Conservation (phyloP, 139 green algal genomes). For the Diplosphaera chodatii region DNA sequence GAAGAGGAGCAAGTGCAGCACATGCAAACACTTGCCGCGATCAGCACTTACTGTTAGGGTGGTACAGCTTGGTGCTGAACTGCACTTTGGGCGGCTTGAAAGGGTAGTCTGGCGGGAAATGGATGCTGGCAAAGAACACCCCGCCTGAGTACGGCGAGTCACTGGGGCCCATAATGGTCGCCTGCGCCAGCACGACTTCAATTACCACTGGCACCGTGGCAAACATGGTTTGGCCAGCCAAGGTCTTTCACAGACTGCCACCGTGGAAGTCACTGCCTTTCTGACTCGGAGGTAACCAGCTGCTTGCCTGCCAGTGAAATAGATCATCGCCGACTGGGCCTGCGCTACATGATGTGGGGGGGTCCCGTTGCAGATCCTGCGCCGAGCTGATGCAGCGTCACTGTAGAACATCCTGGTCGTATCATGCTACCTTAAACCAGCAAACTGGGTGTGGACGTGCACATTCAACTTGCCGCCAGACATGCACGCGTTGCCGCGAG, state of each 20-base stretch:
- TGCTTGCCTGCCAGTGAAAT: conserved; percentile 84
- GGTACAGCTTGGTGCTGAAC: conserved; percentile 80
- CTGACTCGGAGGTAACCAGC: too few species aligned
- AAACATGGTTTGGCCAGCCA: too few species aligned
- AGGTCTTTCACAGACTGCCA: background rate
- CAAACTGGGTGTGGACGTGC: too few species aligned
- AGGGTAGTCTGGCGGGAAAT: conserved; percentile 94
- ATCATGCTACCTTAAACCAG: too few species aligned
- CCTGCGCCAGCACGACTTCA: conserved; percentile 43
- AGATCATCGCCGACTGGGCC: conserved; percentile 79
- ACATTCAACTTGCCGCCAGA: too few species aligned
- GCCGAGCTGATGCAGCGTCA: too few species aligned
- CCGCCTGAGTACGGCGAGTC: conserved; percentile 91
- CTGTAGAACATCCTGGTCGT: too few species aligned
- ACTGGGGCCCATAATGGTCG: conserved; percentile 68
- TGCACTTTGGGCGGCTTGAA: conserved; percentile 97
- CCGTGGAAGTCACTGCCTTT: too few species aligned
- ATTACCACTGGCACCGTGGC: too few species aligned
- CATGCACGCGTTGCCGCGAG: too few species aligned
- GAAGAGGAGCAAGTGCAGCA: too few species aligned
- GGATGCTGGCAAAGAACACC: conserved; percentile 94
- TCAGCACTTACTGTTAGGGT: conserved; percentile 7
- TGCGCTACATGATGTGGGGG: conserved; percentile 83
- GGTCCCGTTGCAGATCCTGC: conserved; percentile 89
- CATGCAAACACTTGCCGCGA: too few species aligned